Evolutionary conservation across 768 basidiomycete species (phyloP), one percentile per base, ranked within the genome.

Genomic region (Trametopsis cervina): DNA sequence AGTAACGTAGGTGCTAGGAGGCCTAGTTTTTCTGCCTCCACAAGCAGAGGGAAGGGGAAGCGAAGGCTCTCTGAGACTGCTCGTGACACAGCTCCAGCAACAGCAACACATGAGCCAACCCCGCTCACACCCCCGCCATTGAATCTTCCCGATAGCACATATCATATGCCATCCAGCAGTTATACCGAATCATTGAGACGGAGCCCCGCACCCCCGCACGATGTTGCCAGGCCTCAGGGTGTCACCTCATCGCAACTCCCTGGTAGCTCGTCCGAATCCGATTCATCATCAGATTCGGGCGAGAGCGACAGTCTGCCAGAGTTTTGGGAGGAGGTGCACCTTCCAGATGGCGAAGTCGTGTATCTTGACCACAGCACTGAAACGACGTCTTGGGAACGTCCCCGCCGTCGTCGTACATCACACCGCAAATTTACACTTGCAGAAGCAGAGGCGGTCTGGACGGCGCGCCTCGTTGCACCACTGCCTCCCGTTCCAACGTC

Each of bases 351-450:
- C 12, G 29, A 44, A 40, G 94, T 98, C 4, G 97, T 98, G 72
- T 99, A 98, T 63, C 95, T 99, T 42, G 96, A 99, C 66, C 96
- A 99, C 71, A 97, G 96, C 68, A 97, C 96, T 44, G 94, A 97
- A 79, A 98, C 94, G 21, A 99, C 96, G 22, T 98, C 96, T 0
- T 99, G 96, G 96, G 95, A 98, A 63, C 96, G 98, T 64, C 95
- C 95, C n/a, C 89, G 96, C 46, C 67, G 17, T 4, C 12, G 12
- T 7, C 29, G 13, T 18, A 26, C 40, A 33, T 7, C 9, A 15
- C 29, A 15, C 9, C 29, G 20, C 6, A 17, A 27, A 42, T 20
- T 17, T 20, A 4, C 22, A 12, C 4, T 6, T 18, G 21, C n/a
- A 15, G 51, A 44, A 13, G 15, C 43, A 4, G 22, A 13, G 4